phyloP scores from a whole-genome alignment of 495 filamentous ascomycete species.

The Recurvomyces mirabilis region DNA sequence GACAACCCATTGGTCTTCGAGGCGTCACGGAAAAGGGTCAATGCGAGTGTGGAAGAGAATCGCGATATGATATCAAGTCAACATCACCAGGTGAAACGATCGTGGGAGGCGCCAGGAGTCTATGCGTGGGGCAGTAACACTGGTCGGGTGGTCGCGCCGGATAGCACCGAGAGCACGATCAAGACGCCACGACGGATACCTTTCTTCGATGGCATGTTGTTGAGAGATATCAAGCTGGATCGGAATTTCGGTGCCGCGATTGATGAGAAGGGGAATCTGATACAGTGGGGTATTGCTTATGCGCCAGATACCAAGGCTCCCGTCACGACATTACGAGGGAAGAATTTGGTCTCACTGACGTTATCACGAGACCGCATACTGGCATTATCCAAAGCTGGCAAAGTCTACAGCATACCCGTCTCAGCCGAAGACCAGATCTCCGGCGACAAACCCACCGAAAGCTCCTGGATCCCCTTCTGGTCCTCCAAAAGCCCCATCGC shows the following conservation, averaged over 20 bases:
- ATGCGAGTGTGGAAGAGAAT: slow-evolving; percentile 50
- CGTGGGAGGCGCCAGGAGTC: slow-evolving; percentile 79
- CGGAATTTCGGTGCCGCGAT: slow-evolving; percentile 79
- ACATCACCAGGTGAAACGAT: slow-evolving; percentile 75
- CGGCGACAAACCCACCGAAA: slow-evolving; percentile 49
- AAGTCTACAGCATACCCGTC: slow-evolving; percentile 77
- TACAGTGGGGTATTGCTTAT: slow-evolving; percentile 84
- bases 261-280: slow-evolving; percentile 72
- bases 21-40: slow-evolving; percentile 39
- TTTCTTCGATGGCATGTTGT: slow-evolving; percentile 74
- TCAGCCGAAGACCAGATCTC: slow-evolving; percentile 54
- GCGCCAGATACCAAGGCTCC: slow-evolving; percentile 48
- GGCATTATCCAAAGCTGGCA: slow-evolving; percentile 64
- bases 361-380: slow-evolving; percentile 75
- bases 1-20: slow-evolving; percentile 49
- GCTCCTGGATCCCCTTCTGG: slow-evolving; percentile 72
- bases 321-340: slow-evolving; percentile 63
- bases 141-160: slow-evolving; percentile 75
- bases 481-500: slow-evolving; percentile 45
- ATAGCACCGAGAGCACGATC: slow-evolving; percentile 56
- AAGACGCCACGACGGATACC: slow-evolving; percentile 68
- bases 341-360: slow-evolving; percentile 58
- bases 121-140: slow-evolving; percentile 89
- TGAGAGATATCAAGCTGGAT: slow-evolving; percentile 81
- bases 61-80: slow-evolving; percentile 63